Evolutionary conservation across 2,329 filamentous ascomycete species (phyloP).

Genomic region (Trichoderma sp.): DNA sequence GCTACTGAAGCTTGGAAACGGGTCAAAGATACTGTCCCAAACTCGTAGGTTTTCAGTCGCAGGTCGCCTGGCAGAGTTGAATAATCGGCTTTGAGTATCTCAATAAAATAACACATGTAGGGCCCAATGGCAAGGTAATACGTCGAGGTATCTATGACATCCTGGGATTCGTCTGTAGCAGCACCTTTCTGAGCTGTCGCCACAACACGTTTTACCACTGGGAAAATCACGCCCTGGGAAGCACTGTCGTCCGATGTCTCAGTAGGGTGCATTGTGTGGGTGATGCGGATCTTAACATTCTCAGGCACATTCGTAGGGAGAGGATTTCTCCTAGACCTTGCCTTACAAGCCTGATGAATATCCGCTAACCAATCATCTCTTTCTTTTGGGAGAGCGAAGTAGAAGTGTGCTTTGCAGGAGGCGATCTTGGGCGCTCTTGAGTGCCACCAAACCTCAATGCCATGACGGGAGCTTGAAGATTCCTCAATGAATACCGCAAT

Average conservation of each 20-base stretch:
- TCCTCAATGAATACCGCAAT: slow-evolving; percentile 54
- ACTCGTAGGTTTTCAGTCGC: slow-evolving; percentile 48
- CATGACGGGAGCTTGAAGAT: slow-evolving; percentile 47
- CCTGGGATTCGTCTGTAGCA: slow-evolving; percentile 43
- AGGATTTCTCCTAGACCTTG: slow-evolving; percentile 36
- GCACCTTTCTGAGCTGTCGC: slow-evolving; percentile 40
- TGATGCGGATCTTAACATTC: slow-evolving; percentile 48
- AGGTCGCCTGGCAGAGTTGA: slow-evolving; percentile 44
- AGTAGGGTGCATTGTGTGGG: slow-evolving; percentile 44
- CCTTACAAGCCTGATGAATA: slow-evolving; percentile 43
- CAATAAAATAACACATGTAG: slow-evolving; percentile 51
- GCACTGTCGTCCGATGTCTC: slow-evolving; percentile 34
- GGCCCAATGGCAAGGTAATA: slow-evolving; percentile 55
- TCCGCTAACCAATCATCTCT: slow-evolving; percentile 50
- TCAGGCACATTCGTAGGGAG: slow-evolving; percentile 40
- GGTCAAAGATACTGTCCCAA: slow-evolving; percentile 52
- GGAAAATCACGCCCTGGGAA: slow-evolving; percentile 45
- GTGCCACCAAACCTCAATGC: slow-evolving; percentile 57
- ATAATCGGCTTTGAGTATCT: slow-evolving; percentile 47
- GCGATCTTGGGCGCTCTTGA: slow-evolving; percentile 42
- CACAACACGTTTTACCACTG: slow-evolving; percentile 48
- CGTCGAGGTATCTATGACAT: slow-evolving; percentile 48
- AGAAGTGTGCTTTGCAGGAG: slow-evolving; percentile 48
- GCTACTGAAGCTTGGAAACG: slow-evolving; percentile 50
- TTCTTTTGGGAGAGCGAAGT: slow-evolving; percentile 48